phyloP scores from a whole-genome alignment of 805 yeast genomes.

The Metahyphopichia silvanorum region DNA sequence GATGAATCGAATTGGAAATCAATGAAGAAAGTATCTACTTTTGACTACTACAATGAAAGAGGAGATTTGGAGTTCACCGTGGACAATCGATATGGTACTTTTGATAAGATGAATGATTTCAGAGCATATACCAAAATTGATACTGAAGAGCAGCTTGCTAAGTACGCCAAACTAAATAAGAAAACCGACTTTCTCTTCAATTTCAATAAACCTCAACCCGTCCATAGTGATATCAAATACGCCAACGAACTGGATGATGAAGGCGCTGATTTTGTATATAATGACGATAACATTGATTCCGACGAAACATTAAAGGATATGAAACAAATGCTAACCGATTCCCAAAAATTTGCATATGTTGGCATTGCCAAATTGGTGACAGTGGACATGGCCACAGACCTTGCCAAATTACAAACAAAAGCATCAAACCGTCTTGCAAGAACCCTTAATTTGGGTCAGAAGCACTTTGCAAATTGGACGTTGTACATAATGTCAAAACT shows the following conservation, averaged over 20 bases:
- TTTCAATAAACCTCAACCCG: constrained; percentile 8
- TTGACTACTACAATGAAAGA: constrained; percentile 75
- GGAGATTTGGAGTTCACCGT: constrained; percentile 56
- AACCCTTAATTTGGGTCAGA: constrained; percentile 63
- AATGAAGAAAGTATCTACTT: constrained; percentile 77
- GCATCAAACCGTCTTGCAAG: constrained; percentile 55
- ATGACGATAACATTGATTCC: constrained; percentile 46
- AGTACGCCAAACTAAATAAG: constrained; percentile 50
- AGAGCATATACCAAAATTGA: constrained; percentile 87
- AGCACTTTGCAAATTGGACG: constrained; percentile 83
- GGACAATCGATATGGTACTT: constrained; percentile 16
- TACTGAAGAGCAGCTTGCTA: constrained; percentile 79
- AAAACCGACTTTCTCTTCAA: constrained; percentile 52
- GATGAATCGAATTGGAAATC: constrained; percentile 71
- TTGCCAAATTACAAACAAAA: constrained; percentile 56
- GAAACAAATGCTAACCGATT: constrained; percentile 72
- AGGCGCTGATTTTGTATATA: constrained; percentile 27
- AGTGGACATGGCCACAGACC: constrained; percentile 77
- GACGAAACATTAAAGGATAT: constrained; percentile 75
- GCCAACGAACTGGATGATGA: constrained; percentile 17
- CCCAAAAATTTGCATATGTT: constrained; percentile 87
- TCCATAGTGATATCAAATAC: constrained; percentile 24
- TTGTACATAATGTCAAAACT: constrained; percentile 64
- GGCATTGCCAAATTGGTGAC: constrained; percentile 76
- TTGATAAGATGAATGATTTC: constrained; percentile 41